Evolutionary conservation across 176 grass and related monocot genomes (phyloP).

Genomic region (Aegilops speltoides): DNA sequence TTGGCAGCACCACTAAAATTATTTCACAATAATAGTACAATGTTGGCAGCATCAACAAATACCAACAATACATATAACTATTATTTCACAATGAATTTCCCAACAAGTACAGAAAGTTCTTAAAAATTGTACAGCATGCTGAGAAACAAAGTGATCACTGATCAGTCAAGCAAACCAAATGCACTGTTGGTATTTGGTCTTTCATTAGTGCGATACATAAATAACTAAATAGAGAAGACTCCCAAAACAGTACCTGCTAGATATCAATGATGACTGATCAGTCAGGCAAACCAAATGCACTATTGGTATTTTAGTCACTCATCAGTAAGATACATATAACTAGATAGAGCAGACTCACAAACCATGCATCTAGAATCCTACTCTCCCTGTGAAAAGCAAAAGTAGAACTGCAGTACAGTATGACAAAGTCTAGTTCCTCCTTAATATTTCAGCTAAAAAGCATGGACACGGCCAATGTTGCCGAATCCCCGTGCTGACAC

Average conservation of each 20-base stretch:
- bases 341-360: background rate
- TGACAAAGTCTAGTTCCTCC: background rate
- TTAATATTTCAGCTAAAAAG: background rate
- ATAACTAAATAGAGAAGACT: background rate
- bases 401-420: background rate
- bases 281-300: background rate
- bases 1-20: background rate
- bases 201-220: background rate
- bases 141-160: background rate
- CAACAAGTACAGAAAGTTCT: background rate
- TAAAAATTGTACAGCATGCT: background rate
- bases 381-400: background rate
- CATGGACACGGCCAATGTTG: too few relatives aligned
- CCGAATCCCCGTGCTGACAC: too few relatives aligned
- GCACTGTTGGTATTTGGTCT: background rate
- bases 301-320: background rate
- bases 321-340: background rate
- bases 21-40: too few relatives aligned
- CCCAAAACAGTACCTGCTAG: background rate
- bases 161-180: background rate
- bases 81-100: too few relatives aligned
- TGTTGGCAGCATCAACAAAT: too few relatives aligned
- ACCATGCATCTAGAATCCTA: background rate
- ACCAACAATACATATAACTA: too few relatives aligned
- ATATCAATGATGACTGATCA: background rate